phyloP scores from a whole-genome alignment of 2,329 filamentous ascomycete genomes.

The Bimuria novae-zelandiae region DNA sequence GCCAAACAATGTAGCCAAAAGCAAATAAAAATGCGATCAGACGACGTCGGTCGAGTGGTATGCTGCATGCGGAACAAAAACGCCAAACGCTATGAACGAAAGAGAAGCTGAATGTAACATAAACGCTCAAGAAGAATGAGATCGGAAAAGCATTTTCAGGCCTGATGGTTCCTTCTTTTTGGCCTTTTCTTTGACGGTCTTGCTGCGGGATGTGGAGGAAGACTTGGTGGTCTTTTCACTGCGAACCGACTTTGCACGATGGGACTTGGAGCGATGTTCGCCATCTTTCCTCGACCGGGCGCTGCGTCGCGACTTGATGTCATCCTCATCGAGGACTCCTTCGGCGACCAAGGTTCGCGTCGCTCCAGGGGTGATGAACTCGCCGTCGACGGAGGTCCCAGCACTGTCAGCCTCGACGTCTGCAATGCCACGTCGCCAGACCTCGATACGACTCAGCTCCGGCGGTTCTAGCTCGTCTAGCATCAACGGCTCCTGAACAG shows the following conservation, averaged over 20 bases:
- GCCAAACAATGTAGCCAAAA: no score
- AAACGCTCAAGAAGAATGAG: constrained; percentile 28
- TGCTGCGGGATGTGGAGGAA: constrained; percentile 18
- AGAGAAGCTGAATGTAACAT: neutral
- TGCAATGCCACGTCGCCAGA: constrained; percentile 67
- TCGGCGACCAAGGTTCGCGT: constrained; percentile 51
- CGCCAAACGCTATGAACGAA: constrained; percentile 10
- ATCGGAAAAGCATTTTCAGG: constrained; percentile 50
- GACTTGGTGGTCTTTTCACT: constrained; percentile 26
- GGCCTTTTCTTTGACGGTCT: constrained; percentile 36
- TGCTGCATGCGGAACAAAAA: constrained; percentile 9
- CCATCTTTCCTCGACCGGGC: constrained; percentile 26
- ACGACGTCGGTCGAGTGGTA: constrained; percentile 8
- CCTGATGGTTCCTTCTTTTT: constrained; percentile 51
- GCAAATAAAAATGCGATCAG: no score
- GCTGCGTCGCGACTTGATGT: constrained; percentile 48
- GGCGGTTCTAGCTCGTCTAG: constrained; percentile 63
- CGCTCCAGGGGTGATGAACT: constrained; percentile 66
- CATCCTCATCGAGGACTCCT: constrained; percentile 53
- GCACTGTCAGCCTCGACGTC: constrained; percentile 59
- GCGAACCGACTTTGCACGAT: constrained; percentile 34
- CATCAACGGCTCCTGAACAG: constrained; percentile 15
- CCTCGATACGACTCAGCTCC: constrained; percentile 63
- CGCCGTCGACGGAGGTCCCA: constrained; percentile 67
- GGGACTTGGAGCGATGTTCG: constrained; percentile 32